Conservation (phyloP, 768 basidiomycete genomes). For the Pleurotus cornucopiae region DNA sequence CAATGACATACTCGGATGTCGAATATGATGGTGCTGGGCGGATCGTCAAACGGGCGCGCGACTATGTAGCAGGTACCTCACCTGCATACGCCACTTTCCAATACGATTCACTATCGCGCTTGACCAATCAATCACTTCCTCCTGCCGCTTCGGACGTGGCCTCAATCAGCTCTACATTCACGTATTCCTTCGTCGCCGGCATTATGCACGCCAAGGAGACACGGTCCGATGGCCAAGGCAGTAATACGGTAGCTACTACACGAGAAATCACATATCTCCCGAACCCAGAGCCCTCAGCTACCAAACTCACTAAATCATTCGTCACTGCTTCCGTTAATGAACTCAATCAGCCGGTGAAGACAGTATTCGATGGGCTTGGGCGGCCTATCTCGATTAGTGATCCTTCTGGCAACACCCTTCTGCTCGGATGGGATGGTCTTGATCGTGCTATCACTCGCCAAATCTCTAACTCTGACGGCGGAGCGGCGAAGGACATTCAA, state of each 20-base stretch:
- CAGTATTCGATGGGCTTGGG: conserved; percentile 10
- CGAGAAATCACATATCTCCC: conserved; percentile 7
- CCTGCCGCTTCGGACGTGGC: neutral
- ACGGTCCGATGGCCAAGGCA: neutral
- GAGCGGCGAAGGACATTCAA: neutral
- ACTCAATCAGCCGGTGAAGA: conserved; percentile 6
- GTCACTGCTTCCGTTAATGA: conserved; percentile 8
- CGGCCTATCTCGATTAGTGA: conserved; percentile 4
- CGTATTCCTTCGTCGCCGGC: neutral
- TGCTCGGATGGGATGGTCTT: conserved; percentile 11
- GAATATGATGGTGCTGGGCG: conserved; percentile 2
- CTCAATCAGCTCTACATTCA: neutral
- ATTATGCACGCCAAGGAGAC: neutral
- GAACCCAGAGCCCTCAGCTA: conserved; percentile 9
- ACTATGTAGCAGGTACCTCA: conserved; percentile 6
- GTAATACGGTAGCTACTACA: neutral
- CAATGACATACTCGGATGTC: conserved; percentile 4
- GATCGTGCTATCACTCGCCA: neutral
- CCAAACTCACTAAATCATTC: conserved; percentile 8
- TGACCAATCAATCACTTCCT: conserved; percentile 4
- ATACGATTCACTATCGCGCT: conserved; percentile 12
- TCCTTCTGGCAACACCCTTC: conserved; percentile 2
- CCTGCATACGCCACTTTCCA: conserved; percentile 1
- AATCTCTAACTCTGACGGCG: neutral
- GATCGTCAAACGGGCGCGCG: neutral